A percentile compares a stretch with the other conserved stretches of the same genome.
These are phyloP conservation scores for Geotrichum fermentans DNA, from an alignment of 1,139 yeast species.

Conservation along the genomic window DNA sequence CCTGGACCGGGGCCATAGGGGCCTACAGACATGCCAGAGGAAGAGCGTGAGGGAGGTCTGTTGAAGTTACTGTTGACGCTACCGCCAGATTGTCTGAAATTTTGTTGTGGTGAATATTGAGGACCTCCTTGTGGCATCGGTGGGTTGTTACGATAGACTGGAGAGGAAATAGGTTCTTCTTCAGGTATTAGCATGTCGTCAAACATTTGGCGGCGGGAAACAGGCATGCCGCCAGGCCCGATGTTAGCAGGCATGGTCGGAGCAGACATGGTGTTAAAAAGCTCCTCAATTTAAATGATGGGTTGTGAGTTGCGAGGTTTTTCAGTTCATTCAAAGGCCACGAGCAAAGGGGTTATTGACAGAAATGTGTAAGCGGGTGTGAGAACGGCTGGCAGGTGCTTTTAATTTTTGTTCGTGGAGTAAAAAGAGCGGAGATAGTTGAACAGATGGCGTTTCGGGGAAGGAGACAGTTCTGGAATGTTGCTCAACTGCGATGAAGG, in stretches of 20 bases:
- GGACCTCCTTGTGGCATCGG: constrained; percentile 17
- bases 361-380: too few species aligned
- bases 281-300: background rate
- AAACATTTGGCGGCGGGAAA: constrained; percentile 29
- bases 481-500: too few species aligned
- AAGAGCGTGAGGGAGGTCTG: background rate
- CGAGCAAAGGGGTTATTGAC: too few species aligned
- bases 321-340: too few species aligned
- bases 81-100: background rate
- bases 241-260: constrained; percentile 4
- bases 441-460: too few species aligned
- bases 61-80: background rate
- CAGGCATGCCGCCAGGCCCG: constrained; percentile 32
- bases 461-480: too few species aligned
- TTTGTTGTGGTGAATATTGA: constrained; percentile 14
- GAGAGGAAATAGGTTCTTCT: constrained; percentile 15
- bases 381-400: too few species aligned
- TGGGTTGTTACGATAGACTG: constrained; percentile 1
- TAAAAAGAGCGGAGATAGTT: too few species aligned
- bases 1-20: background rate
- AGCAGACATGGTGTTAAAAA: constrained; percentile 1
- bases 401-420: too few species aligned
- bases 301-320: background rate
- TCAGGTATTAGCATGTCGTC: constrained; percentile 28
- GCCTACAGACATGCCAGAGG: background rate